Evolutionary conservation across 495 filamentous ascomycete genomes (phyloP), one percentile per base, ranked within the genome.

Genomic region (Neurospora tetrasperma): DNA sequence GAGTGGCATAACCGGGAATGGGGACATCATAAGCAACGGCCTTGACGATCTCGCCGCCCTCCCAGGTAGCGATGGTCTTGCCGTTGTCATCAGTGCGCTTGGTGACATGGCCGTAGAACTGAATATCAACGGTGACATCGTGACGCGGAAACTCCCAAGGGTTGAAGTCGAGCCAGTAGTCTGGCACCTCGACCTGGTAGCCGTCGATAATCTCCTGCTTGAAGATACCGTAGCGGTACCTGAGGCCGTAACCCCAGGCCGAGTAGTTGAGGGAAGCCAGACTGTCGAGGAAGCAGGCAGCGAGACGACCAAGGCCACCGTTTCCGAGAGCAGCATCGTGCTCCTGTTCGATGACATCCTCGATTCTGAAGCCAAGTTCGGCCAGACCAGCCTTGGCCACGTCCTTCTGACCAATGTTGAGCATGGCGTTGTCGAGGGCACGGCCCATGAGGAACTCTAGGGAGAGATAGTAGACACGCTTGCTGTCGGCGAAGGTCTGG

Each of bases 121-220:
- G 94, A 71, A 99, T 93, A 80, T 97, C 92, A 41, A 99, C 94
- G 11, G 91, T 93, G 62, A 99, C 90, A 79, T 99, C 96, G 80
- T 97, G 94, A 75, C 96, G 88, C 23, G 94, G 93, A 78, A 99
- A 98, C 78, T 99, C 96, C 96, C 96, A 99, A 7, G 96, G 96
- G 85, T 98, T 98, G 81, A 98, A 97, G 79, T 98, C 96, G 41
- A 99, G 89, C 96, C 96, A 99, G 83, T 99, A 99, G 81, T 99
- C 96, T 27, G 96, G 96, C 68, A 98, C 90, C 77, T 99, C 96
- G 69, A 98, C 93, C 82, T 99, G 96, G 78, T 97, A 98, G 20
- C 96, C 96, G 78, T 98, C 91, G 69, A 98, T 89, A 76, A 99
- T 97, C 85, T 99, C 95, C 84, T 99, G 96, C 85, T 98, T 97